These are phyloP conservation scores for Fistulifera pelliculosa DNA, from an alignment of 108 stramenopile species.

Conservation along the genomic window DNA sequence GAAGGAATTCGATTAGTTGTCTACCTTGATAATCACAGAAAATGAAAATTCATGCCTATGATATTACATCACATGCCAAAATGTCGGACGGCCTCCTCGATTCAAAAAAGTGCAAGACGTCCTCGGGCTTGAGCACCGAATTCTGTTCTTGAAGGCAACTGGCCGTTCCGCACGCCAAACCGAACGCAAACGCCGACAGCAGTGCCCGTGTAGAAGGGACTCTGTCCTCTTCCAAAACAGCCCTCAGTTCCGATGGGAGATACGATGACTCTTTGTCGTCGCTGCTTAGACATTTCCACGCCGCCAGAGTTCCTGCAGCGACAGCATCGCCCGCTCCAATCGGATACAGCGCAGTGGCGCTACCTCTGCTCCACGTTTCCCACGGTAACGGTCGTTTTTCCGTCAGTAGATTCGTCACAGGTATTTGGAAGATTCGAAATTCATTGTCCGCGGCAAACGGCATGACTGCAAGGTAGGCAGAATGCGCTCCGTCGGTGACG, in stretches of 20 bases:
- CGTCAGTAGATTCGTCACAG: constrained; percentile 25
- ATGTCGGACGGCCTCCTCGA: constrained; percentile 19
- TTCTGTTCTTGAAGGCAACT: constrained; percentile 77
- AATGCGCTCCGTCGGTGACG: constrained; percentile 58
- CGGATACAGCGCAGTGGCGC: constrained; percentile 39
- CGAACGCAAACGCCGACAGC: constrained; percentile 36
- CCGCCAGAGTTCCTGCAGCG: constrained; percentile 72
- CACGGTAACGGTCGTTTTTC: neutral
- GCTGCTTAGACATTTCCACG: constrained; percentile 44
- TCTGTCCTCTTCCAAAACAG: neutral
- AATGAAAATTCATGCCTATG: too few relatives aligned
- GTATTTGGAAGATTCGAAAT: constrained; percentile 31
- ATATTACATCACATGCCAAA: neutral
- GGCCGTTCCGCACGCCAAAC: constrained; percentile 69
- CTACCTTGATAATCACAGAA: too few relatives aligned
- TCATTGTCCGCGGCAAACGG: constrained; percentile 5
- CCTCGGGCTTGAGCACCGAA: constrained; percentile 50
- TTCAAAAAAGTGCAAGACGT: constrained; percentile 44
- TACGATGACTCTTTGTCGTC: constrained; percentile 7
- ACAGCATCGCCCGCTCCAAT: constrained; percentile 86
- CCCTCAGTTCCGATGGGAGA: constrained; percentile 7
- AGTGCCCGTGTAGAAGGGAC: neutral
- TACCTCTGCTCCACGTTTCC: neutral
- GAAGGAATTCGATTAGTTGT: too few relatives aligned
- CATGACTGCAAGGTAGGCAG: constrained; percentile 38